phyloP scores from a whole-genome alignment of 306 rosid genomes.

The Luffa acutangula region DNA sequence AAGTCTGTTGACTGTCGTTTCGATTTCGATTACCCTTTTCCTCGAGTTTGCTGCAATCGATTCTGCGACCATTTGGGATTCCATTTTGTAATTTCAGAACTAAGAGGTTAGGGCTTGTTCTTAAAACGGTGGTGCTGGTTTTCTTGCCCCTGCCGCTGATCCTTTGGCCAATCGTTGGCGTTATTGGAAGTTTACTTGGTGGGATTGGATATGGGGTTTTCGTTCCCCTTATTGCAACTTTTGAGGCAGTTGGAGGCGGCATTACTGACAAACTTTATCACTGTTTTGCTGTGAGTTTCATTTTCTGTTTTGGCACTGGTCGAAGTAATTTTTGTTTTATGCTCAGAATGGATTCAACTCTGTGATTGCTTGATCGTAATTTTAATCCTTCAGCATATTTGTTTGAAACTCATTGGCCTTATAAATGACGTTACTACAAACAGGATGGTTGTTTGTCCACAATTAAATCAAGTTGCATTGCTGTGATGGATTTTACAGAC shows the following conservation, averaged over 20 bases:
- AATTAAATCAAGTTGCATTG: conserved; percentile 43
- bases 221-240: conserved; percentile 63
- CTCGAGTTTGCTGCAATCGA: background rate
- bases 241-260: conserved; percentile 55
- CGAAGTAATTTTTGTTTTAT: background rate
- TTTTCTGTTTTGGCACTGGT: conserved; percentile 1
- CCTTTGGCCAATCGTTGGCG: conserved; percentile 49
- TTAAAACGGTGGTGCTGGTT: conserved; percentile 43
- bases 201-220: conserved; percentile 77
- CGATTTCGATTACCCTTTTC: background rate
- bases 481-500: conserved; percentile 61
- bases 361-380: background rate
- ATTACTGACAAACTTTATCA: conserved; percentile 38
- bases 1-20: background rate
- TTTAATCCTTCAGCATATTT: background rate
- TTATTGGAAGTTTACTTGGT: conserved; percentile 54
- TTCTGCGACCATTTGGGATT: background rate
- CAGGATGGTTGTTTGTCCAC: conserved; percentile 76
- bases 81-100: conserved; percentile 35
- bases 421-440: background rate
- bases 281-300: conserved; percentile 45
- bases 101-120: conserved; percentile 50
- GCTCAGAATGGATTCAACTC: background rate
- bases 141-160: conserved; percentile 51
- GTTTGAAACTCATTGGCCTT: background rate